A percentile compares a stretch with the other conserved stretches of the same genome.
phyloP scores from a whole-genome alignment of 2,329 filamentous ascomycete species.

The Nectriaceae sp. region DNA sequence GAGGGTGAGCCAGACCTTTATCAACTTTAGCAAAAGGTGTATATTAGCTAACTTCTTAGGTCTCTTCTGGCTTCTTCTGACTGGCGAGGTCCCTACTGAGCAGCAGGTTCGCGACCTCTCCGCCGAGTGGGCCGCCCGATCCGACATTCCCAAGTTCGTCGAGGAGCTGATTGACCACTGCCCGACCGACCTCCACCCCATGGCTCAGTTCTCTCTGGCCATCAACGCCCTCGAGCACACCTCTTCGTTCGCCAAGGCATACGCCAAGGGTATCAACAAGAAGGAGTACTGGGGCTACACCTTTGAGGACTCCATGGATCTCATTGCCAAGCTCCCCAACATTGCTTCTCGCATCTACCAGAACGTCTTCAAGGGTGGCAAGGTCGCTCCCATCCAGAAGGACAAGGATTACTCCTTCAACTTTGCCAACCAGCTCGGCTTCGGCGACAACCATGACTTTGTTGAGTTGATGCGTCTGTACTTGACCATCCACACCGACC shows the following conservation, averaged over 20 bases:
- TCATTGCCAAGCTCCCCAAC: slow-evolving; percentile 98
- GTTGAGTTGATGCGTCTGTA: slow-evolving; percentile 98
- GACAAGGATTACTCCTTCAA: slow-evolving; percentile 99
- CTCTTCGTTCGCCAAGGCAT: slow-evolving; percentile 96
- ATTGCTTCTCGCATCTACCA: slow-evolving; percentile 99
- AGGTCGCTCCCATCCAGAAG: slow-evolving; percentile 93
- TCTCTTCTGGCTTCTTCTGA: slow-evolving; percentile 99
- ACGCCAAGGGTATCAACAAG: slow-evolving; percentile 99
- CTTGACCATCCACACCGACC: slow-evolving; percentile 99
- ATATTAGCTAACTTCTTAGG: slow-evolving; percentile 48
- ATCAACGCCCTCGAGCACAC: slow-evolving; percentile 98
- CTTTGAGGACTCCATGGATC: slow-evolving; percentile 99
- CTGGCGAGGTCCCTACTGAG: slow-evolving; percentile 95
- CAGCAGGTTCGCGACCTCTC: slow-evolving; percentile 98
- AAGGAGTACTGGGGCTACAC: slow-evolving; percentile 99
- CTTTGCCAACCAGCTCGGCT: slow-evolving; percentile 99
- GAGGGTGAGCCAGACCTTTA: slow-evolving; percentile 63
- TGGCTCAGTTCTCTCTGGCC: slow-evolving; percentile 98
- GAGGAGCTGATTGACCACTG: slow-evolving; percentile 99
- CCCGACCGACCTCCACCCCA: slow-evolving; percentile 97
- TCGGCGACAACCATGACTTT: slow-evolving; percentile 92
- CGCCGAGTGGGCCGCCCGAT: slow-evolving; percentile 97
- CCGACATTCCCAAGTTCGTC: slow-evolving; percentile 95
- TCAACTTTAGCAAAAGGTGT: background rate
- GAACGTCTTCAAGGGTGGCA: slow-evolving; percentile 99